These are phyloP conservation scores for Mollisiaceae sp. DNA, from an alignment of 2,329 filamentous ascomycete genomes.

Conservation along the genomic window DNA sequence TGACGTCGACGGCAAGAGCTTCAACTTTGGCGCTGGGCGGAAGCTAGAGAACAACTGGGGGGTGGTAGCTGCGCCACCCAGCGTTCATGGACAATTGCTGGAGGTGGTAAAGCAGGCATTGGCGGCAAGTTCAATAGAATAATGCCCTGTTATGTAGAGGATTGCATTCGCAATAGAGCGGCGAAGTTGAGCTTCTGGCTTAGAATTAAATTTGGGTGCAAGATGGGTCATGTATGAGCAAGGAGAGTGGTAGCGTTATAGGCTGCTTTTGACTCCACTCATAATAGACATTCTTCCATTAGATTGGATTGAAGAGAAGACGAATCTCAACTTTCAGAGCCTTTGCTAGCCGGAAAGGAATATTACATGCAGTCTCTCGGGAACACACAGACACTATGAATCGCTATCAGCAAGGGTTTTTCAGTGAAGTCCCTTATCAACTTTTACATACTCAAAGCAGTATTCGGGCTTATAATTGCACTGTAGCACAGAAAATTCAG, in stretches of 20 bases:
- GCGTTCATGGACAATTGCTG: constrained; percentile 40
- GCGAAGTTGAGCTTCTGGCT: neutral
- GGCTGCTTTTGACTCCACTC: neutral
- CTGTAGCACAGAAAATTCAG: neutral
- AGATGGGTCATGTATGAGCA: neutral
- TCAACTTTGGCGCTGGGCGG: constrained; percentile 53
- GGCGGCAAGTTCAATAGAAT: neutral
- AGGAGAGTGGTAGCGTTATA: neutral
- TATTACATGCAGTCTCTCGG: neutral
- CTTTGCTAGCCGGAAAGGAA: neutral
- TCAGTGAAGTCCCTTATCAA: neutral
- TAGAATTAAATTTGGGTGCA: neutral
- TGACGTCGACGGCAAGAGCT: constrained; percentile 54
- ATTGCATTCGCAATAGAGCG: neutral
- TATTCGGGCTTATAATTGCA: neutral
- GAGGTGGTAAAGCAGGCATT: constrained; percentile 11
- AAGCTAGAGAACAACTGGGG: constrained; percentile 47
- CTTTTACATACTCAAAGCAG: neutral
- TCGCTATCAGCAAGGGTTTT: neutral
- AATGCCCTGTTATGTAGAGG: neutral
- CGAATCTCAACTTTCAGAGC: neutral
- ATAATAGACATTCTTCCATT: neutral
- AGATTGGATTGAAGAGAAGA: neutral
- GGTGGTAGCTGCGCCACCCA: constrained; percentile 47
- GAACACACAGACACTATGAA: neutral